These are phyloP conservation scores for Hypoxylon intermedium DNA, from an alignment of 495 filamentous ascomycete genomes.

Conservation along the genomic window DNA sequence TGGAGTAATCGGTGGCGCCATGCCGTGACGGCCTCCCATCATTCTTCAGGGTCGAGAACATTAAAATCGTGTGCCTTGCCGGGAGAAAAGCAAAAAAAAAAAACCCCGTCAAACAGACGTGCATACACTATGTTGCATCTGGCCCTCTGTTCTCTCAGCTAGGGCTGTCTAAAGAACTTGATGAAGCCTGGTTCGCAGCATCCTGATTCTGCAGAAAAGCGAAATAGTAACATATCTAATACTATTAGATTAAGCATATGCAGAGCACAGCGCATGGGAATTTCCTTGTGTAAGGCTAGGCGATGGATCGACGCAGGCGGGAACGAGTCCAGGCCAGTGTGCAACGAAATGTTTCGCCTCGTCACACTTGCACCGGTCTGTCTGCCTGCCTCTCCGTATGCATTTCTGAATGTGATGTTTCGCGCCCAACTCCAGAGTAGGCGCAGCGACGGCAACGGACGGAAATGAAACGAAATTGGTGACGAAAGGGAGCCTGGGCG, in stretches of 20 bases:
- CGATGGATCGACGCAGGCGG: slow-evolving; percentile 8
- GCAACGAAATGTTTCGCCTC: slow-evolving; percentile 25
- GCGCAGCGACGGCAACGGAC: neutral
- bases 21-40: slow-evolving; percentile 16
- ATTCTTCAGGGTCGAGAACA: too few relatives aligned
- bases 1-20: slow-evolving; percentile 23
- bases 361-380: slow-evolving; percentile 15
- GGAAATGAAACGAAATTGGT: slow-evolving; percentile 10
- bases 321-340: slow-evolving; percentile 1
- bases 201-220: slow-evolving; percentile 17
- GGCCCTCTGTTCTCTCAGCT: neutral
- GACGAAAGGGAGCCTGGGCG: slow-evolving; percentile 1
- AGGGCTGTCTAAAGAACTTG: neutral
- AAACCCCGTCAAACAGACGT: slow-evolving; percentile 11
- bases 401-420: slow-evolving; percentile 1
- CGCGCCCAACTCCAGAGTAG: neutral
- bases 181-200: neutral
- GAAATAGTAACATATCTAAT: slow-evolving; percentile 22
- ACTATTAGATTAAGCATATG: slow-evolving; percentile 4
- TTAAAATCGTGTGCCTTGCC: slow-evolving; percentile 18
- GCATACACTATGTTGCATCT: slow-evolving; percentile 12
- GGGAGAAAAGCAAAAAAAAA: slow-evolving; percentile 21
- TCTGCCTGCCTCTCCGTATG: neutral
- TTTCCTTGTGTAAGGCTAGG: slow-evolving; percentile 4
- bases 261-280: slow-evolving; percentile 11